Conservation (phyloP, 345 rosid genomes). For the Cardiospermum halicacabum region DNA sequence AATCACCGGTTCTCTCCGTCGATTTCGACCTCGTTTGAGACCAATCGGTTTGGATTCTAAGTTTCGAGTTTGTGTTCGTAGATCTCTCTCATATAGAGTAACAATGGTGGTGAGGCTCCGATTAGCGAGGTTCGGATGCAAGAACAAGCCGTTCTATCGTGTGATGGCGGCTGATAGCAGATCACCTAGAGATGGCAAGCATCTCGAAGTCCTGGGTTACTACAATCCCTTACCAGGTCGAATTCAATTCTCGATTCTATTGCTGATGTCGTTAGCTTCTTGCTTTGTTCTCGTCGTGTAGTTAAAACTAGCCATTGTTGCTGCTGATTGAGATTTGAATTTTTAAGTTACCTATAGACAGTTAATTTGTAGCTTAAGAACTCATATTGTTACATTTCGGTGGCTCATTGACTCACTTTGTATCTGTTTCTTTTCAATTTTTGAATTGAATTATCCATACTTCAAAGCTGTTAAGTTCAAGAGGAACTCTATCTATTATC, state of each 20-base stretch:
- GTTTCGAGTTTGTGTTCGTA: background rate
- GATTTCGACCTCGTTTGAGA: background rate
- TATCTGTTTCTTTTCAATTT: too few species aligned
- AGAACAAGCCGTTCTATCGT: conserved; percentile 65
- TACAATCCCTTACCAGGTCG: conserved; percentile 74
- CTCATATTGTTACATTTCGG: too few species aligned
- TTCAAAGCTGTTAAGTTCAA: too few species aligned
- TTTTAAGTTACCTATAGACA: too few species aligned
- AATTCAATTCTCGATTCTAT: background rate
- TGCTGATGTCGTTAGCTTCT: background rate
- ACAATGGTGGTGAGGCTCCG: conserved; percentile 73
- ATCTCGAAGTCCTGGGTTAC: conserved; percentile 75
- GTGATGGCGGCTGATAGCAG: conserved; percentile 79
- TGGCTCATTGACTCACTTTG: too few species aligned
- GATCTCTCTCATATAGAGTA: background rate
- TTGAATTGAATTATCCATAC: too few species aligned
- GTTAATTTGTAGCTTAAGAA: too few species aligned
- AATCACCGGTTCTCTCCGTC: background rate
- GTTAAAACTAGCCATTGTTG: too few species aligned
- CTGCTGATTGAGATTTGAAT: too few species aligned
- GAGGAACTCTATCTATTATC: background rate
- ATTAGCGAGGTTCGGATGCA: conserved; percentile 73
- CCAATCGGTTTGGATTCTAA: background rate
- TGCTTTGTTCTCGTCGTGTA: too few species aligned
- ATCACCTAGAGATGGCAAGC: conserved; percentile 83